Conservation (phyloP, 768 basidiomycete genomes). For the Amanita polypyramis region DNA sequence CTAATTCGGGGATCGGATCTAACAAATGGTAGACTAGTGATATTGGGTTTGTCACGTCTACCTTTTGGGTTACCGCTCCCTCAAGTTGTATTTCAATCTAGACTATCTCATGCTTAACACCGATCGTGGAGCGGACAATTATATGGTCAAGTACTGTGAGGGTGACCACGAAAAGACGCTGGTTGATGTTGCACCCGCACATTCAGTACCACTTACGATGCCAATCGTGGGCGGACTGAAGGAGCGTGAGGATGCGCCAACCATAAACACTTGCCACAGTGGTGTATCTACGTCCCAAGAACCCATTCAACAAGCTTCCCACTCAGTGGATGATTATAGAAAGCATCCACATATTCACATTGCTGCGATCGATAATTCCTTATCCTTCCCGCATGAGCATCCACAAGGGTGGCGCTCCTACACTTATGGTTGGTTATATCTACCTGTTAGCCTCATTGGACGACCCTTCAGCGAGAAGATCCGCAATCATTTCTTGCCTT, state of each 20-base stretch:
- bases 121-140: conserved; percentile 81
- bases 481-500: conserved; percentile 69
- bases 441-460: conserved; percentile 79
- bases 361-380: conserved; percentile 88
- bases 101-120: conserved; percentile 93
- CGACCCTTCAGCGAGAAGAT: conserved; percentile 80
- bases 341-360: conserved; percentile 78
- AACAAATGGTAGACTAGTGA: conserved; percentile 52
- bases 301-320: conserved; percentile 24
- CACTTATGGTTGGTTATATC: conserved; percentile 82
- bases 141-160: conserved; percentile 89
- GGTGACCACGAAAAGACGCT: conserved; percentile 68
- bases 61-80: neutral
- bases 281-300: conserved; percentile 26
- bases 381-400: conserved; percentile 88
- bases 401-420: conserved; percentile 72
- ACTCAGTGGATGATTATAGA: conserved; percentile 29
- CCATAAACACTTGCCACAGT: conserved; percentile 24
- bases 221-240: conserved; percentile 66
- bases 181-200: conserved; percentile 71
- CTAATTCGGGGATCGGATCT: neutral
- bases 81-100: conserved; percentile 16
- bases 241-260: conserved; percentile 24
- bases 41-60: conserved; percentile 44
- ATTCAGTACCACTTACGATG: conserved; percentile 55